phyloP scores from a whole-genome alignment of 2,329 filamentous ascomycete species.

The Botrytis galanthina region DNA sequence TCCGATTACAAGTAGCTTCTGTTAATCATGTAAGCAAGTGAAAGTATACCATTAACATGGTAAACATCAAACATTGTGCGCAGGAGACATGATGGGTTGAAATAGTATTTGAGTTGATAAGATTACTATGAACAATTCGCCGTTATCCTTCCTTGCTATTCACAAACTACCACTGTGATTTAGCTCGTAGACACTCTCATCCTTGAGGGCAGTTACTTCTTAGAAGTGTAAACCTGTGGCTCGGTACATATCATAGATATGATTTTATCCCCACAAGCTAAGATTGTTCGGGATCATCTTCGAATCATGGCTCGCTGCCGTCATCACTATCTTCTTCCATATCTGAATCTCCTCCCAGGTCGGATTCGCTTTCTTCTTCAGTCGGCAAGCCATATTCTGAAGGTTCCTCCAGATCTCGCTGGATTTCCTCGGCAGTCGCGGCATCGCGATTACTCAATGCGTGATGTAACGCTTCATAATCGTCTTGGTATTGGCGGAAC shows the following conservation, averaged over 20 bases:
- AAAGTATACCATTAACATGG: background rate
- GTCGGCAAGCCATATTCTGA: background rate
- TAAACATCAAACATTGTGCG: background rate
- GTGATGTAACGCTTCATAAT: background rate
- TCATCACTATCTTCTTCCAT: background rate
- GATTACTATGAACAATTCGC: background rate
- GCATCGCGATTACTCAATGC: background rate
- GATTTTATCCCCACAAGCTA: background rate
- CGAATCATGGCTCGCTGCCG: background rate
- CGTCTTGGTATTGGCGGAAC: background rate
- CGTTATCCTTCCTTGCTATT: background rate
- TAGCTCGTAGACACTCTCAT: background rate
- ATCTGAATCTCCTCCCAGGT: background rate
- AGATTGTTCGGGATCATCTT: background rate
- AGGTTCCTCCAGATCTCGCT: background rate
- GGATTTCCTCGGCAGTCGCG: background rate
- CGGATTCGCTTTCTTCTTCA: background rate
- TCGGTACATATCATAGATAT: background rate
- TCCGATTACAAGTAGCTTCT: accelerated
- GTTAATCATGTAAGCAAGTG: accelerated
- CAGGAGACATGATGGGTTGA: background rate
- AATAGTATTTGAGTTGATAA: background rate
- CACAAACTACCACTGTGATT: background rate
- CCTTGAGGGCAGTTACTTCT: background rate
- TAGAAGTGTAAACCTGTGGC: background rate